Base-by-base conservation (phyloP, 139 green algal species). In the Diplosphaera chodatii region DNA sequence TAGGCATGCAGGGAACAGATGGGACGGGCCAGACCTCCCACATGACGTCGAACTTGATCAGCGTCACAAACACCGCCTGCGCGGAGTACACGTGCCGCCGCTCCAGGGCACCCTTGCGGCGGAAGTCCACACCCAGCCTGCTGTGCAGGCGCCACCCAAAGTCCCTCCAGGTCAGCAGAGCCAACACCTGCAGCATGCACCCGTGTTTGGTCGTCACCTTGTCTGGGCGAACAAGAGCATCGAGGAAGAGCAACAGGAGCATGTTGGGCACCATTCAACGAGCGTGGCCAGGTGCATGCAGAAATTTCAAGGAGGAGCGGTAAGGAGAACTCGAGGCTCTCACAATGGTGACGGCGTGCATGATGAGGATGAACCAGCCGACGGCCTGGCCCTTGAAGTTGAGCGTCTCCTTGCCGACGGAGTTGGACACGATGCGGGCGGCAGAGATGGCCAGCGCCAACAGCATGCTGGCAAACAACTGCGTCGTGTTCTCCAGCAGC, bases 131-230 rank as follows among this genome's bases (percentile, higher is more conserved):
- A 1, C 77, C 77, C 13, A 82, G 55, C 25, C 75, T 72, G 48
- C 62, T 69, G 41, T 78, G 73, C 40, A 82, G 34, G 22, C 77
- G 74, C 77, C 77, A 82, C 4, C 77, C 77, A 75, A 82, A 82
- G 55, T 82, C 40, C 13, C 77, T 41, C 29, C 65, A 82, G 22
- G 77, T 66, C 32, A 82, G 21, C 30, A 72, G 16, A 1, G 77
- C 77, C 4, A 68, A 32, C 10, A 56, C 31, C 69, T 77, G 31
- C 30, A 32, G 48, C 48, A 59, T 59, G 48, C 37, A 13, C 37
- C 8, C 13, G 37, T 8, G 13, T 21, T 48, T 13, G 10, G 37
- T 48, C 37, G 10, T 21, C 37, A 48, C 37, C 37, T 21, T 13
- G 13, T 21, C 37, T 21, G 37, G 10, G 10, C 10, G 8, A 13